A percentile compares a stretch with the other conserved stretches of the same genome.
These are phyloP conservation scores for Clavulina sp. DNA, from an alignment of 768 basidiomycete genomes.

Conservation along the genomic window DNA sequence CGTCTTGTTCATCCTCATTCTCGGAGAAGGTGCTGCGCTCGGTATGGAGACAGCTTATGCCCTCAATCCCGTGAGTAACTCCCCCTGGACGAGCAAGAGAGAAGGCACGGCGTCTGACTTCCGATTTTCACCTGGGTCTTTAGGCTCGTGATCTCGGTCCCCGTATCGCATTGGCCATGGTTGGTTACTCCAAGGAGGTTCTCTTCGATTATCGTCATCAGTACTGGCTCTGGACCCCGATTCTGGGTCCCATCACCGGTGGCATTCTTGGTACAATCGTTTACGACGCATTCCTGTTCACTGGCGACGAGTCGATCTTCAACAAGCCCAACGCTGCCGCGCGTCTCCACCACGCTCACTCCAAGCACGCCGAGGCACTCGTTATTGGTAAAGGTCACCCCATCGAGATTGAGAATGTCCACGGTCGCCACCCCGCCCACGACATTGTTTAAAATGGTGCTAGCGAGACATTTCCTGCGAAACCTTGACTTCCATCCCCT, in stretches of 20 bases:
- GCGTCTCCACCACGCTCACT: no score
- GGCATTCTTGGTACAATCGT: slow-evolving; percentile 29
- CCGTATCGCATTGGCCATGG: slow-evolving; percentile 50
- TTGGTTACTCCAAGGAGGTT: slow-evolving; percentile 26
- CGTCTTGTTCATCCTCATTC: slow-evolving; percentile 34
- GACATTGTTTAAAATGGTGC: no score
- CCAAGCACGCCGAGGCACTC: no score
- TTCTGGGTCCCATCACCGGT: slow-evolving; percentile 28
- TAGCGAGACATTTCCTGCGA: no score
- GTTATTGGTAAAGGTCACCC: no score
- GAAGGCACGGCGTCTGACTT: not conserved
- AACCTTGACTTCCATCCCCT: no score
- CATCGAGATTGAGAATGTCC: no score
- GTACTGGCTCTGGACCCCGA: slow-evolving; percentile 59
- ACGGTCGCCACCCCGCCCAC: no score
- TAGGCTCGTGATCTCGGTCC: slow-evolving; percentile 49
- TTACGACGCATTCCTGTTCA: slow-evolving; percentile 43
- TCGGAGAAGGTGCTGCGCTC: slow-evolving; percentile 40
- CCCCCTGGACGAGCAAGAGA: not conserved
- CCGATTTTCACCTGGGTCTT: no score
- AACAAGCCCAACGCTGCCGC: no score
- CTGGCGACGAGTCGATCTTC: slow-evolving; percentile 28
- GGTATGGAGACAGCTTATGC: slow-evolving; percentile 51
- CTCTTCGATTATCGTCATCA: slow-evolving; percentile 20
- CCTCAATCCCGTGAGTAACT: slow-evolving; percentile 33